Evolutionary conservation across 2,329 filamentous ascomycete genomes (phyloP).

Genomic region (Botrytis fragariae): DNA sequence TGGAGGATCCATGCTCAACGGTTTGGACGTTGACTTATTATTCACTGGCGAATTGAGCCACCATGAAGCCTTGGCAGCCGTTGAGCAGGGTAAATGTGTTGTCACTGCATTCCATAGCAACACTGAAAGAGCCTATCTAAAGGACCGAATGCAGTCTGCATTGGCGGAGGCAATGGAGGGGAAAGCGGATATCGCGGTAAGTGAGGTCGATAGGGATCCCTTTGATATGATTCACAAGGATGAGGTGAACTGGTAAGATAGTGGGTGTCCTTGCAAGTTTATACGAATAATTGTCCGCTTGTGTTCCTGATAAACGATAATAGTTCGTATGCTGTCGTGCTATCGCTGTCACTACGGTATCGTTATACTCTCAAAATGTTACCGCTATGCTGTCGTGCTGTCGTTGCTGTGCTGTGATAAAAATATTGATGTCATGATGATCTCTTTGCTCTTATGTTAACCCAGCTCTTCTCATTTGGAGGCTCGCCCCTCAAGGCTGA

Average conservation of each 20-base stretch:
- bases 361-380: neutral
- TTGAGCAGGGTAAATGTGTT: slow-evolving; percentile 78
- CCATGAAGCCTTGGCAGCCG: slow-evolving; percentile 83
- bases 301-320: neutral
- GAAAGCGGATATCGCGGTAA: slow-evolving; percentile 67
- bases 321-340: neutral
- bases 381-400: neutral
- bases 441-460: slow-evolving; percentile 26
- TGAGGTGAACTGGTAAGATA: slow-evolving; percentile 19
- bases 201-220: slow-evolving; percentile 79
- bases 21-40: slow-evolving; percentile 70
- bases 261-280: slow-evolving; percentile 6
- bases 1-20: slow-evolving; percentile 72
- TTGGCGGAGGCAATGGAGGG: slow-evolving; percentile 57
- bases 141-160: slow-evolving; percentile 64
- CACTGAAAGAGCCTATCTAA: slow-evolving; percentile 81
- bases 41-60: slow-evolving; percentile 94
- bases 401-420: neutral
- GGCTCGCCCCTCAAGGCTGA: slow-evolving; percentile 35
- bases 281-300: neutral
- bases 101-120: slow-evolving; percentile 91
- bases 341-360: neutral
- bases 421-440: slow-evolving; percentile 22
- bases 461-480: slow-evolving; percentile 29
- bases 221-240: slow-evolving; percentile 64